phyloP scores from a whole-genome alignment of 768 basidiomycete species.

The Pleurotus salmoneostramineus region DNA sequence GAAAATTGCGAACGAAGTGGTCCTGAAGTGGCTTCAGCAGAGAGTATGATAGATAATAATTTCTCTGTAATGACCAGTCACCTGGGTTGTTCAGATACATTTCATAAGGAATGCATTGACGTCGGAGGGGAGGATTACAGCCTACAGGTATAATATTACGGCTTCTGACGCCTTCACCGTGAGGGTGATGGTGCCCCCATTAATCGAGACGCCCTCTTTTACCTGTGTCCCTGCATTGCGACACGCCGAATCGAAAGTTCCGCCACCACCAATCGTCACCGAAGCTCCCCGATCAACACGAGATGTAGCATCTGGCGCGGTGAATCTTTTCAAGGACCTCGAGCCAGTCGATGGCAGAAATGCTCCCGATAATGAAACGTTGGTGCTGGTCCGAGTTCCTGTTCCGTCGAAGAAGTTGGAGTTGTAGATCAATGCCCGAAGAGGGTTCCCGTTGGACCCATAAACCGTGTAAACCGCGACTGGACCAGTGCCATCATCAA shows the following conservation, averaged over 20 bases:
- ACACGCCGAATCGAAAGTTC: conserved; percentile 24
- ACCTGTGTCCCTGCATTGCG: conserved; percentile 18
- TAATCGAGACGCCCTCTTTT: conserved; percentile 20
- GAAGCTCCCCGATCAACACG: conserved; percentile 24
- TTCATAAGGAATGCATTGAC: background rate
- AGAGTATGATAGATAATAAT: conserved; percentile 1
- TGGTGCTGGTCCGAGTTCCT: conserved; percentile 24
- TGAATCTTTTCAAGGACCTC: conserved; percentile 24
- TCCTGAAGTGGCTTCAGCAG: conserved; percentile 33
- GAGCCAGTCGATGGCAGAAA: conserved; percentile 11
- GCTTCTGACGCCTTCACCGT: conserved; percentile 30
- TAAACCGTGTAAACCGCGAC: conserved; percentile 28
- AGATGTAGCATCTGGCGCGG: conserved; percentile 28
- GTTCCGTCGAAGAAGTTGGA: conserved; percentile 29
- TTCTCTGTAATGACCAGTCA: no score
- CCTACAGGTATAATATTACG: conserved; percentile 25
- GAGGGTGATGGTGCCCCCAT: conserved; percentile 19
- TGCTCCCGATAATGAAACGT: conserved; percentile 24
- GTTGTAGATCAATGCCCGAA: conserved; percentile 30
- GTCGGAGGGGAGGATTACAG: background rate
- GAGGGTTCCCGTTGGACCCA: conserved; percentile 15
- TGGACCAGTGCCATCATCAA: conserved; percentile 27
- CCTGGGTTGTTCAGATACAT: no score
- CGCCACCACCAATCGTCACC: conserved; percentile 30
- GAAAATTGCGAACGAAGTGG: conserved; percentile 35